phyloP scores from a whole-genome alignment of 192 early-diverging fungal species.

The Umbelopsis ramanniana region DNA sequence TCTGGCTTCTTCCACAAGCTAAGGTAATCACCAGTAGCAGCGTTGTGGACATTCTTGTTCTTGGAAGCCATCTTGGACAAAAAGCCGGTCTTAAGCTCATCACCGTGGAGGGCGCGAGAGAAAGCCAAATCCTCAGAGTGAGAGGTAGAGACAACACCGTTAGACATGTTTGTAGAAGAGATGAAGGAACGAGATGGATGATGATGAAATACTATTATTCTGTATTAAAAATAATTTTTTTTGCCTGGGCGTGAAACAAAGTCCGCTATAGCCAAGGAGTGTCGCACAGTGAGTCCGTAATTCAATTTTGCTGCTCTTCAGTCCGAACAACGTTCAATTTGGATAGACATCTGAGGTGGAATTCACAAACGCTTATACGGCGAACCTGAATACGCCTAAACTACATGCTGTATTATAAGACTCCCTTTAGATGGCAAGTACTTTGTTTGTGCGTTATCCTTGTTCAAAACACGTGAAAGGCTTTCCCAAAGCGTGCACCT shows the following conservation, averaged over 20 bases:
- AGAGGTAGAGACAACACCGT: slow-evolving; percentile 34
- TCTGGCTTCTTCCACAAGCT: slow-evolving; percentile 68
- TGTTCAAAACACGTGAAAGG: too few species aligned
- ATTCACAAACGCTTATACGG: too few species aligned
- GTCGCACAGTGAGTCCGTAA: slow-evolving; percentile 15
- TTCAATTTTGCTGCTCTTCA: background rate
- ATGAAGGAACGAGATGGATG: slow-evolving; percentile 17
- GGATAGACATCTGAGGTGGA: too few species aligned
- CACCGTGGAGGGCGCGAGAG: slow-evolving; percentile 57
- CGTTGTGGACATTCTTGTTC: slow-evolving; percentile 68
- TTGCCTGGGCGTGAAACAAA: background rate
- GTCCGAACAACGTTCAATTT: background rate
- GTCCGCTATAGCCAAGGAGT: background rate
- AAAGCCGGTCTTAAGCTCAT: slow-evolving; percentile 45
- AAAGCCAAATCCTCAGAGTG: slow-evolving; percentile 56
- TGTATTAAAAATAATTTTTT: slow-evolving; percentile 7
- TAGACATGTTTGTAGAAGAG: slow-evolving; percentile 24
- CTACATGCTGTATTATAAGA: too few species aligned
- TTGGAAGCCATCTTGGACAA: slow-evolving; percentile 60
- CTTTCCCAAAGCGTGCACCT: too few species aligned
- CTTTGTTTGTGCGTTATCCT: too few species aligned
- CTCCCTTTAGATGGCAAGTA: too few species aligned
- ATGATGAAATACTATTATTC: background rate
- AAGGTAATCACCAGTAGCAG: slow-evolving; percentile 72
- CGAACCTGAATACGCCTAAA: too few species aligned